Evolutionary conservation across 306 rosid genomes (phyloP), one percentile per base, ranked within the genome.

Genomic region (Spatholobus suberectus): DNA sequence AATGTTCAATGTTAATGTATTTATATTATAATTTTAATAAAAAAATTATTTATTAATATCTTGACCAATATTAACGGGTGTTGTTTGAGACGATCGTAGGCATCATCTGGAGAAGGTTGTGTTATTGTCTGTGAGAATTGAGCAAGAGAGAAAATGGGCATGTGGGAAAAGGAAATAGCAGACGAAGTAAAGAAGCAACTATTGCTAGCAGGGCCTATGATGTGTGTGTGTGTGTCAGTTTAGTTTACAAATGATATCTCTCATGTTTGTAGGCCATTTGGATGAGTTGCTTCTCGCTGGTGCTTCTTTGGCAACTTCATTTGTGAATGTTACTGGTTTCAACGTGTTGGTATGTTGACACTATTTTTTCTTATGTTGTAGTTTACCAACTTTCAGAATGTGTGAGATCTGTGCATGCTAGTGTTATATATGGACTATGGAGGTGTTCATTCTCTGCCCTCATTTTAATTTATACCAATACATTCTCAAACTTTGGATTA

Each of bases 201-300:
- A 80, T 91, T 96, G 94, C 75, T 93, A 5, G 96, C 94, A 43
- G 93, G 89, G 41, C 96, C 97, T 17, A 69, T 90, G 77, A 69
- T 90, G 0, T 26, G 96, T 89, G 66, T 70, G 69, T 75, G 21
- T 75, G 5, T 75, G 24, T 75, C 80, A 76, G 40, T 51, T 49
- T 24, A 59, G 83, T 69, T 38, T 85, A 21, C 83, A 70, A 26
- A 20, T 81, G 3, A 76, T 62, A 18, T 85, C 85, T 37, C 20
- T 86, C 17, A 77, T 85, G 71, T 85, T 85, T 71, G 77, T 85
- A 1, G 83, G 88, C 8, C 88, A 77, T 81, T 84, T 86, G 49
- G 81, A 75, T 5, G 84, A 78, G 24, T 27, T 78, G 62, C 21
- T 82, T 82, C 89, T 86, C 1, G 74, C 89, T 24, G 82, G 65